A percentile compares a stretch with the other conserved stretches of the same genome.
phyloP scores from a whole-genome alignment of 2,329 filamentous ascomycete species.

The Cladophialophora psammophila region DNA sequence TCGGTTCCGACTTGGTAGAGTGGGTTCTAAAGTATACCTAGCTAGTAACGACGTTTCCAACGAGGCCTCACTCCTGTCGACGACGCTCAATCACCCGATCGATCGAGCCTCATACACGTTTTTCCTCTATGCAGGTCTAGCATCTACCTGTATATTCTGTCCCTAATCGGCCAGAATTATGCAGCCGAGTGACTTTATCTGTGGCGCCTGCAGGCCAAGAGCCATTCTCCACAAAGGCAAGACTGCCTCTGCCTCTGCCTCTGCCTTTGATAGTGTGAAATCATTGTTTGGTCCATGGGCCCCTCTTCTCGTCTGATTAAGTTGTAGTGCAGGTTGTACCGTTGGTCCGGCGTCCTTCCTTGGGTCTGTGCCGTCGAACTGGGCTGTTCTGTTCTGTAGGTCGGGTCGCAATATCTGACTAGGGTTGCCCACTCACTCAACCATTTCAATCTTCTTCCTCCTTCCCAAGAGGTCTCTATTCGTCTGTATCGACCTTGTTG shows the following conservation, averaged over 20 bases:
- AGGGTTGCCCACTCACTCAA: neutral
- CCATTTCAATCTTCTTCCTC: neutral
- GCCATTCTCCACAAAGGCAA: too few species aligned
- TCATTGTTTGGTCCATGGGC: too few species aligned
- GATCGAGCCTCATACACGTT: too few species aligned
- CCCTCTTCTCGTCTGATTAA: neutral
- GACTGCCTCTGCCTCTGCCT: too few species aligned
- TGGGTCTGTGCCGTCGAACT: neutral
- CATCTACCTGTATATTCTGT: neutral
- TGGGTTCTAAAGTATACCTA: too few species aligned
- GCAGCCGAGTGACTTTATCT: too few species aligned
- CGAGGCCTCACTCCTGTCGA: neutral
- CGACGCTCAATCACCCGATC: neutral
- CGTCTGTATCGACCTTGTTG: neutral
- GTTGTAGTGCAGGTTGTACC: neutral
- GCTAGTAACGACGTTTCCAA: neutral
- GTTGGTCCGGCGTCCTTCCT: neutral
- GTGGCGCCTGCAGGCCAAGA: too few species aligned
- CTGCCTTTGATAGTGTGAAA: too few species aligned
- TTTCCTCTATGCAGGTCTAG: neutral
- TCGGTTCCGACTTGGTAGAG: too few species aligned
- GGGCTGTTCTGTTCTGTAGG: neutral
- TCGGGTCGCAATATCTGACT: neutral
- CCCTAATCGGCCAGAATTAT: neutral
- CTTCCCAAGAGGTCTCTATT: neutral